Evolutionary conservation across 805 yeast species (phyloP), one percentile per base, ranked within the genome.

Genomic region (Suhomyces faveliae): DNA sequence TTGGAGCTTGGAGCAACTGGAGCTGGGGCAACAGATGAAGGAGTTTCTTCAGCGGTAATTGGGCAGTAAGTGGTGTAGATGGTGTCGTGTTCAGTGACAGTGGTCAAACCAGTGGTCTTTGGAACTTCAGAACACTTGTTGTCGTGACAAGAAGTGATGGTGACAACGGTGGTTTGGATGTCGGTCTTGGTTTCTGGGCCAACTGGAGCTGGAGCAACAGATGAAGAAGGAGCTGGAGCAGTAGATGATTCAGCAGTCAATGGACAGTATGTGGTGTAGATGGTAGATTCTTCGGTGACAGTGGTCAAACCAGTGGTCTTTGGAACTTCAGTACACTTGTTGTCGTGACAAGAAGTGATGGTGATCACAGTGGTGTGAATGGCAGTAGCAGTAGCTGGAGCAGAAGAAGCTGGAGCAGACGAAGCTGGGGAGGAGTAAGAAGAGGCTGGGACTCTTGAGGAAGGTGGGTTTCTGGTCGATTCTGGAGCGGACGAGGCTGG

Each of bases 281-380:
- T 37, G 12, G 51, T 51, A 37, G 44, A 45, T 11, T 38, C 19
- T 43, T 49, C 48, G 22, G 60, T 58, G 30, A 48, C 53, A 19
- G 53, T 50, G 24, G 54, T 52, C 20, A 56, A 51, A 43, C 75
- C 75, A 46, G 71, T 62, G 45, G 76, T 70, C 33, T 60, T 58
- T 13, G 69, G 55, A 40, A 51, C 59, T 19, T 43, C 40, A 5
- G 54, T 30, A 54, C 76, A 71, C 48, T 54, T 63, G 56, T 69
- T 42, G 46, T 64, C 63, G 4, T 58, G 47, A 52, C 77, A 71
- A n/a, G 74, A 66, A 30, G 77, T 69, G 45, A 66, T 55, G n/a
- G 72, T 67, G 9, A 69, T 42, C 12, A 63, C 62, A 13, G 70
- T 63, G 29, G 68, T 60, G 2, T 56, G 12, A 3, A 25, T 17